Percentiles rank a stretch among this genome's conserved stretches.
Evolutionary conservation across 2,329 filamentous ascomycete species (phyloP).

Genomic region (Aspergillus sp.): DNA sequence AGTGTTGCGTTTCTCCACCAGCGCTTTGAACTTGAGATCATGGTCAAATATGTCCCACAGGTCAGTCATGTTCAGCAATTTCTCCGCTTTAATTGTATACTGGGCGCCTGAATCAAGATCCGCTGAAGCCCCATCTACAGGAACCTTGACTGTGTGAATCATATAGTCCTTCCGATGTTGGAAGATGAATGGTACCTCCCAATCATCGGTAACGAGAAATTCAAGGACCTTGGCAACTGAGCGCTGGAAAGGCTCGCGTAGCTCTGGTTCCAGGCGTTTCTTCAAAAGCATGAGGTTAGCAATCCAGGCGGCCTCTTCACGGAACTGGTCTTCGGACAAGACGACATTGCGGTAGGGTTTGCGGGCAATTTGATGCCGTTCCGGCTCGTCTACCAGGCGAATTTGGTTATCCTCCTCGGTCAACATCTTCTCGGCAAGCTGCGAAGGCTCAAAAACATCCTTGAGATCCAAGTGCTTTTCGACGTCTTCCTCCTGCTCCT

Average conservation of each 20-base stretch:
- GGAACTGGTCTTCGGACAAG: slow-evolving; percentile 79
- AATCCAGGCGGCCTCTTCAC: slow-evolving; percentile 90
- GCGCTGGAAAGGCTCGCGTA: slow-evolving; percentile 80
- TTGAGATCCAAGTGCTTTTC: slow-evolving; percentile 89
- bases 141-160: slow-evolving; percentile 78
- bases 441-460: slow-evolving; percentile 96
- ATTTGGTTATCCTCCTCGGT: slow-evolving; percentile 95
- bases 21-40: slow-evolving; percentile 90
- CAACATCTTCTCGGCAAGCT: slow-evolving; percentile 88
- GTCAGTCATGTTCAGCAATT: slow-evolving; percentile 87
- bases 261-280: slow-evolving; percentile 70
- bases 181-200: slow-evolving; percentile 96
- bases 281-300: slow-evolving; percentile 85
- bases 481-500: slow-evolving; percentile 72
- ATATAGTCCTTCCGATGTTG: slow-evolving; percentile 98
- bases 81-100: slow-evolving; percentile 75
- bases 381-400: slow-evolving; percentile 82
- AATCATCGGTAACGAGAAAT: slow-evolving; percentile 91
- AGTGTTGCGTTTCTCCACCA: slow-evolving; percentile 86
- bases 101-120: slow-evolving; percentile 68
- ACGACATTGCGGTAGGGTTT: slow-evolving; percentile 82
- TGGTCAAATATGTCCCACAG: slow-evolving; percentile 93
- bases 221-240: slow-evolving; percentile 90
- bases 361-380: slow-evolving; percentile 89
- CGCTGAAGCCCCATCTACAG: slow-evolving; percentile 60